A percentile compares a stretch with the other conserved stretches of the same genome.
Evolutionary conservation across 2,329 filamentous ascomycete genomes (phyloP).

Genomic region (Orbilia ellipsospora): DNA sequence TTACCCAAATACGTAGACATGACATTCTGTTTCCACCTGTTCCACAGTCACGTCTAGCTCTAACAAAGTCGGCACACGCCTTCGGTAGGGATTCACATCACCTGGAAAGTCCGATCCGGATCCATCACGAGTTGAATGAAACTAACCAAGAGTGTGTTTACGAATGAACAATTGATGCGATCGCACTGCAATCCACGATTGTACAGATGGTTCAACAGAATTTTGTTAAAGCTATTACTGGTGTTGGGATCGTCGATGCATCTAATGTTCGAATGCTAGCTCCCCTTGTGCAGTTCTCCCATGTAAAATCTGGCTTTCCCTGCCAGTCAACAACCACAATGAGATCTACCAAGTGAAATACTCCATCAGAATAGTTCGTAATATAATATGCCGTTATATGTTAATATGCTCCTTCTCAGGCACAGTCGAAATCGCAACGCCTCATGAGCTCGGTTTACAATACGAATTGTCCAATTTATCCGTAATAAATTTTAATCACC

Average conservation of each 20-base stretch:
- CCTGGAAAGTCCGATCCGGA: neutral
- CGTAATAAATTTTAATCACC: conserved; percentile 2
- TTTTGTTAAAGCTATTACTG: neutral
- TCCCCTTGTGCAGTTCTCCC: neutral
- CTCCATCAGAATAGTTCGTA: too few relatives aligned
- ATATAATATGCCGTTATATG: neutral
- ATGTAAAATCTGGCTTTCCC: too few relatives aligned
- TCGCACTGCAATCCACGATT: too few relatives aligned
- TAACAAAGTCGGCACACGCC: neutral
- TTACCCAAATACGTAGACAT: neutral
- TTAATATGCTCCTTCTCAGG: neutral
- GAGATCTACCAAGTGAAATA: too few relatives aligned
- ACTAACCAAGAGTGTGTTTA: too few relatives aligned
- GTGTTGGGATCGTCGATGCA: neutral
- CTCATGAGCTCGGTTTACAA: neutral
- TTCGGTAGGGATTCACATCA: conserved; percentile 10
- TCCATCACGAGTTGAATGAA: conserved; percentile 2
- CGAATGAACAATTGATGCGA: too few relatives aligned
- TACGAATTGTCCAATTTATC: conserved; percentile 2
- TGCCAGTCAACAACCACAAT: too few relatives aligned
- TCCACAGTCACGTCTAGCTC: neutral
- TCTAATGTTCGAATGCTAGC: neutral
- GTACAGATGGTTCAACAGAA: neutral
- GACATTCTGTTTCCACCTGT: too few relatives aligned
- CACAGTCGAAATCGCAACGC: neutral